Conservation (phyloP, 2,329 filamentous ascomycete species). For the Calycina marina region DNA sequence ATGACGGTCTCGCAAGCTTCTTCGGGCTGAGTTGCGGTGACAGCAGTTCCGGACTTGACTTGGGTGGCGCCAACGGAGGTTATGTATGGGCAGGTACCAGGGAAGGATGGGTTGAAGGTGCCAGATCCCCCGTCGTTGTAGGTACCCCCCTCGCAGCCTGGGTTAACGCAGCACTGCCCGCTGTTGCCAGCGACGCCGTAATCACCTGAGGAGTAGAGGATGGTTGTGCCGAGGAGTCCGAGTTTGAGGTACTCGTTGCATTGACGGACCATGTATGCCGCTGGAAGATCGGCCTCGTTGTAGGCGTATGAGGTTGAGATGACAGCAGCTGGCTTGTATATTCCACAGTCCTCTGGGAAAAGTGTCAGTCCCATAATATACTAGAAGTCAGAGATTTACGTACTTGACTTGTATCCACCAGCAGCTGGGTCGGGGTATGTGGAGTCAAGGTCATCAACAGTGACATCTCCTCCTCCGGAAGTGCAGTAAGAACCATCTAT, state of each 20-base stretch:
- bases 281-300: constrained; percentile 31
- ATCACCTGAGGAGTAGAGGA: constrained; percentile 23
- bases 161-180: constrained; percentile 15
- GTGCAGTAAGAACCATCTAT: constrained; percentile 29
- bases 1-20: constrained; percentile 40
- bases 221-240: constrained; percentile 34
- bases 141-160: constrained; percentile 7
- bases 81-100: constrained; percentile 50
- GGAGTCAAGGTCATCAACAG: constrained; percentile 23
- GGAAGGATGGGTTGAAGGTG: constrained; percentile 37
- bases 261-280: constrained; percentile 34
- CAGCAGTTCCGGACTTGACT: constrained; percentile 23
- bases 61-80: constrained; percentile 50
- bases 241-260: constrained; percentile 43
- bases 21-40: constrained; percentile 22
- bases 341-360: constrained; percentile 31
- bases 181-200: constrained; percentile 22
- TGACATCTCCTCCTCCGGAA: constrained; percentile 23
- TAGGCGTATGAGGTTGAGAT: constrained; percentile 39
- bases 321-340: constrained; percentile 32
- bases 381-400: too few relatives aligned
- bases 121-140: constrained; percentile 8
- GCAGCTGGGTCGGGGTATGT: constrained; percentile 20
- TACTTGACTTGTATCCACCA: constrained; percentile 23
- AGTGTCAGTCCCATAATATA: too few relatives aligned